Percentiles rank a stretch among this genome's conserved stretches.
These are phyloP conservation scores for Lasiodiplodia citricola DNA, from an alignment of 2,329 filamentous ascomycete genomes.

Conservation along the genomic window DNA sequence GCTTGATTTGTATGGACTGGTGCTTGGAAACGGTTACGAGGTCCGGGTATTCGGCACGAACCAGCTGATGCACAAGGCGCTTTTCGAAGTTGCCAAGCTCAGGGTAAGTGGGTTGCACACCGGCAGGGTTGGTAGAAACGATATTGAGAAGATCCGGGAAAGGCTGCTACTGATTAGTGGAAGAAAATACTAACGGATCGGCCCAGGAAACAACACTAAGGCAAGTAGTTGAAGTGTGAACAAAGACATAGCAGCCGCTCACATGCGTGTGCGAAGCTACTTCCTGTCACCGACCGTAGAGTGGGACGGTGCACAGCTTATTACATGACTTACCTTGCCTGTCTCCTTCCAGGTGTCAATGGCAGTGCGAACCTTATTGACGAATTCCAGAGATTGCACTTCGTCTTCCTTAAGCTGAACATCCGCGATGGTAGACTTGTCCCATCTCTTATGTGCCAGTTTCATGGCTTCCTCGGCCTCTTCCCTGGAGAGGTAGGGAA, in stretches of 20 bases:
- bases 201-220: not conserved
- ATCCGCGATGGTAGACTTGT: constrained; percentile 48
- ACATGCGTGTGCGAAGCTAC: not conserved
- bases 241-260: not conserved
- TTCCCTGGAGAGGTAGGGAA: constrained; percentile 66
- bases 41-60: constrained; percentile 65
- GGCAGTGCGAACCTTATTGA: constrained; percentile 52
- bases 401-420: constrained; percentile 60
- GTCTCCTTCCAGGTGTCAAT: constrained; percentile 55
- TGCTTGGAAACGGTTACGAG: constrained; percentile 49
- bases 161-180: constrained; percentile 47
- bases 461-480: constrained; percentile 59
- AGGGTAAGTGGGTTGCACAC: constrained; percentile 28
- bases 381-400: constrained; percentile 57
- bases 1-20: constrained; percentile 51
- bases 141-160: constrained; percentile 33
- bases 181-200: not conserved
- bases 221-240: not conserved
- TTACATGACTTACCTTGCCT: constrained; percentile 31
- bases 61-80: constrained; percentile 68
- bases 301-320: not conserved
- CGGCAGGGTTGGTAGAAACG: constrained; percentile 37
- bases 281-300: not conserved
- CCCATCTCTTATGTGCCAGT: constrained; percentile 50
- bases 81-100: constrained; percentile 60